phyloP scores from a whole-genome alignment of 2,329 filamentous ascomycete genomes.

The Cladosporium velox region DNA sequence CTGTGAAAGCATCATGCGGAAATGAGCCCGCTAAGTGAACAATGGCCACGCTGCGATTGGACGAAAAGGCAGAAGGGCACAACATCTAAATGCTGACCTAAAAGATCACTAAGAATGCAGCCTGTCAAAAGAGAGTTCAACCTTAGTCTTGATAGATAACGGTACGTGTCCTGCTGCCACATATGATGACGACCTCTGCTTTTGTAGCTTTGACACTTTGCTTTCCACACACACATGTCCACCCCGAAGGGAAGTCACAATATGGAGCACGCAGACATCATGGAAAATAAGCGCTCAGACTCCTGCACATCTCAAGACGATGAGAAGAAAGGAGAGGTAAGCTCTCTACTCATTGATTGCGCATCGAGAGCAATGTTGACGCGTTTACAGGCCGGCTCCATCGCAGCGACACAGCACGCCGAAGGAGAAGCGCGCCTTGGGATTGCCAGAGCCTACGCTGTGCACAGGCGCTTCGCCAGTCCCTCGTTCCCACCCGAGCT shows the following conservation, averaged over 20 bases:
- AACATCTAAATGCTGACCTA: no score
- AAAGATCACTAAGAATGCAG: no score
- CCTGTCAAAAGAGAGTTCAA: no score
- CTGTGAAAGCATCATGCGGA: no score
- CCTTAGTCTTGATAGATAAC: no score
- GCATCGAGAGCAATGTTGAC: not conserved
- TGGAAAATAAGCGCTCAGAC: not conserved
- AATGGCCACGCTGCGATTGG: no score
- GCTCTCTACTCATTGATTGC: not conserved
- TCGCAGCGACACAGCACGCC: not conserved
- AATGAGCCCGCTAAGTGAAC: no score
- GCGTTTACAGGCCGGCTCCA: not conserved
- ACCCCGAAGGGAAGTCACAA: not conserved
- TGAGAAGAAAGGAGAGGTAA: not conserved
- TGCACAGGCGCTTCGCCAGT: not conserved
- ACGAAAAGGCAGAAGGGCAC: no score
- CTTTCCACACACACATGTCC: not conserved
- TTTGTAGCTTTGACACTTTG: not conserved
- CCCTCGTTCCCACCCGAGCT: not conserved
- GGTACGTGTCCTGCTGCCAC: no score
- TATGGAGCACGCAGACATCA: not conserved
- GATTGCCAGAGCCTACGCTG: not conserved
- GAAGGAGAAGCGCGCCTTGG: not conserved
- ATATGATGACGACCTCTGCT: no score
- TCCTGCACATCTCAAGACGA: not conserved